Base-by-base conservation (phyloP, 2,329 filamentous ascomycete genomes). In the Calonectria hongkongensis region DNA sequence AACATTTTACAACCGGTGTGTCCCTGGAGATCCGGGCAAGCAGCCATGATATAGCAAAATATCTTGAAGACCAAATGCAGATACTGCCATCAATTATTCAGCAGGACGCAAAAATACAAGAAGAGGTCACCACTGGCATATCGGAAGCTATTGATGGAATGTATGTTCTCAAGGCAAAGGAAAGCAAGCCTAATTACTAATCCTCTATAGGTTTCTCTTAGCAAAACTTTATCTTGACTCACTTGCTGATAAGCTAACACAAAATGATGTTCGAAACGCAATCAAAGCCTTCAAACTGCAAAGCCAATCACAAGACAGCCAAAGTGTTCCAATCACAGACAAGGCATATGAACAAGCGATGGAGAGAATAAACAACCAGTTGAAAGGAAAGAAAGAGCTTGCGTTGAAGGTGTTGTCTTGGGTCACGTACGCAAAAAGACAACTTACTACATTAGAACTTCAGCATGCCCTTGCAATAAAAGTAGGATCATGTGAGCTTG, bases 251-350 rank as follows among this genome's bases (percentile, higher is more conserved):
- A 74, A 72, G 13, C 28, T 10, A 1, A 64, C 68, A 1, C 21
- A 28, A 0, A 64, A 67, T 0, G 47, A 54, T n/a, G 21, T 89
- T 4, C 70, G 73, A 36, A 66, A 27, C 0, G 79, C 82, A 2
- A 72, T 89, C 0, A 9, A 43, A 10, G 18, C 25, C 21, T 27
- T n/a, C 15, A 36, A 51, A 28, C 10, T 2, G 13, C 36, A 45
- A 45, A 16, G 21, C 43, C 16, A 51, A 27, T 30, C 36, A 21
- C 18, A 12, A 4, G 39, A 62, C 18, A 6, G 4, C 21, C 7
- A 43, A 12, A 62, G 15, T 12, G 21, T 2, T 36, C 15, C 36
- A 36, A 28, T 62, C 27, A 33, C 9, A 33, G 30, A 33, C 30
- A 33, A 33, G 15, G 66, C 66, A n/a, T 68, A 68, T 28, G 43